A percentile compares a stretch with the other conserved stretches of the same genome.
Evolutionary conservation across 108 stramenopile species (phyloP).

Genomic region (Cyclotella distinguenda): DNA sequence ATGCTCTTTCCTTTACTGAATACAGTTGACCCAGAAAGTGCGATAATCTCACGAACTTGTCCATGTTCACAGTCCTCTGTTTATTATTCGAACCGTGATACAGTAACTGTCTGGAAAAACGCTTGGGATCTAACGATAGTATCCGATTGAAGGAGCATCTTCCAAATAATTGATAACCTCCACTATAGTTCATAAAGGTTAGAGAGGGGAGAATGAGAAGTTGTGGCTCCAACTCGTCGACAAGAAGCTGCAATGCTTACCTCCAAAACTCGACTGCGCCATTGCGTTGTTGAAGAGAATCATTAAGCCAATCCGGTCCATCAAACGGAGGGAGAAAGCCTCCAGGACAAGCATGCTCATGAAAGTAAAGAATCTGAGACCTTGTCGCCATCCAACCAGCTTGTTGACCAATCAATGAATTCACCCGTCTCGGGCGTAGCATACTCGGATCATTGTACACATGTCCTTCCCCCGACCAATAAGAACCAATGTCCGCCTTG

Average conservation of each 20-base stretch:
- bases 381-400: conserved; percentile 85
- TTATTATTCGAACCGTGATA: conserved; percentile 87
- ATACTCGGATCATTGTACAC: conserved; percentile 34
- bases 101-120: conserved; percentile 70
- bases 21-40: conserved; percentile 76
- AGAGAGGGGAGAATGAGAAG: no score
- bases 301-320: conserved; percentile 43
- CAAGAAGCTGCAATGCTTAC: no score
- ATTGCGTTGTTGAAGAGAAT: conserved; percentile 71
- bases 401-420: conserved; percentile 57
- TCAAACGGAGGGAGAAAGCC: conserved; percentile 75
- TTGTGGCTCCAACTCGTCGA: no score
- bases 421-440: conserved; percentile 44
- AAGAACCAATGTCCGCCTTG: conserved; percentile 54
- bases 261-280: conserved; percentile 52
- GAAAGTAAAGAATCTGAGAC: conserved; percentile 64
- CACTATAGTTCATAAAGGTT: no score
- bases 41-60: conserved; percentile 55
- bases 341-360: conserved; percentile 57
- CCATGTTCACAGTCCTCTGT: conserved; percentile 50
- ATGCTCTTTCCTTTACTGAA: conserved; percentile 64
- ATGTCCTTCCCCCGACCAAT: conserved; percentile 61
- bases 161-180: conserved; percentile 70
- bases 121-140: conserved; percentile 66
- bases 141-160: conserved; percentile 80